Percentiles rank a stretch among this genome's conserved stretches.
phyloP scores from a whole-genome alignment of 352 stramenopile genomes.

The Pythium oligandrum region DNA sequence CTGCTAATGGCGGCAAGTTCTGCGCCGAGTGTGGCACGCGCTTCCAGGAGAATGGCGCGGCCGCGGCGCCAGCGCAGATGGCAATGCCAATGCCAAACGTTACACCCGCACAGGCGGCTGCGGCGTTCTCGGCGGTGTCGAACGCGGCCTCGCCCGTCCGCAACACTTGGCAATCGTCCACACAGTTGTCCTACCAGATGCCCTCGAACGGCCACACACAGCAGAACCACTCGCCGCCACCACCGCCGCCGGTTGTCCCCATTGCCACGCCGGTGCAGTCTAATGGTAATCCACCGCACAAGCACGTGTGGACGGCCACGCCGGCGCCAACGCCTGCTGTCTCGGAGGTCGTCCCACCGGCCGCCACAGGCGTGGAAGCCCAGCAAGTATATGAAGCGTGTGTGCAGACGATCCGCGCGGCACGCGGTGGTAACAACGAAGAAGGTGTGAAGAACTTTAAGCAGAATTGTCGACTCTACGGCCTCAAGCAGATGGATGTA shows the following conservation, averaged over 20 bases:
- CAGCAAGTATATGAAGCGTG: slow-evolving; percentile 53
- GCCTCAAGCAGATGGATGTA: slow-evolving; percentile 50
- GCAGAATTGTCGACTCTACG: slow-evolving; percentile 53
- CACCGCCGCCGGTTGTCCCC: not conserved
- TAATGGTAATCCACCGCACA: not conserved
- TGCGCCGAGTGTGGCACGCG: slow-evolving; percentile 57
- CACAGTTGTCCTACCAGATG: not conserved
- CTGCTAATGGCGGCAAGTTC: slow-evolving; percentile 49
- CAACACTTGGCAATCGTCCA: not conserved
- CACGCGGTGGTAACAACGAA: slow-evolving; percentile 48
- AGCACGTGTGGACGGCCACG: not conserved
- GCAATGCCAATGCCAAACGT: not conserved
- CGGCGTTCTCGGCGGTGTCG: not conserved
- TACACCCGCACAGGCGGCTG: not conserved
- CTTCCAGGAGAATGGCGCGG: slow-evolving; percentile 19
- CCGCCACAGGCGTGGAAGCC: slow-evolving; percentile 42
- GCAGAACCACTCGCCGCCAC: not conserved
- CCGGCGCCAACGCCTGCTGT: slow-evolving; percentile 15
- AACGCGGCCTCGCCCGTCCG: not conserved
- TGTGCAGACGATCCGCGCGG: slow-evolving; percentile 48
- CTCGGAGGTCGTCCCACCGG: slow-evolving; percentile 34
- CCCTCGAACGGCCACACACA: not conserved
- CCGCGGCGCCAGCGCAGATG: not conserved
- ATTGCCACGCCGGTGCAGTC: not conserved
- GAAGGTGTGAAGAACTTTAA: slow-evolving; percentile 54